These are phyloP conservation scores for Marasmius oreades DNA, from an alignment of 1,284 basidiomycete genomes.

Conservation along the genomic window DNA sequence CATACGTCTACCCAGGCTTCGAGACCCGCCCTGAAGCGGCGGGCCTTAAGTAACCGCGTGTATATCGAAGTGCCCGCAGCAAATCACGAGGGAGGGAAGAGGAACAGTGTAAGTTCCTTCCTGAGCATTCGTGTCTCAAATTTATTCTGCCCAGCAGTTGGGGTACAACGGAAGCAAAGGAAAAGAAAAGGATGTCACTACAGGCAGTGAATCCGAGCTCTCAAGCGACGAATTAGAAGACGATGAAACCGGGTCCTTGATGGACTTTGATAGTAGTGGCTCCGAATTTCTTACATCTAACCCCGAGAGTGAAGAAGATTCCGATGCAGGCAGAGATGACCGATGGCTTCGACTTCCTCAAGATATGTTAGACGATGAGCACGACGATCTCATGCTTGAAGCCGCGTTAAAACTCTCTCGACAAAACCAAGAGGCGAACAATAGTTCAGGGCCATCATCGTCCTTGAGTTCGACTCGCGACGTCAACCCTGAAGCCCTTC, in stretches of 20 bases:
- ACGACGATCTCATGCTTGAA: slow-evolving; percentile 55
- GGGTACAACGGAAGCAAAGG: slow-evolving; percentile 25
- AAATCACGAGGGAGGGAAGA: slow-evolving; percentile 34
- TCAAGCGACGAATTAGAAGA: slow-evolving; percentile 39
- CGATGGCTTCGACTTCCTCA: neutral
- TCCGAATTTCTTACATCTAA: slow-evolving; percentile 54
- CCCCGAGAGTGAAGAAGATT: slow-evolving; percentile 27
- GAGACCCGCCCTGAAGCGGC: slow-evolving; percentile 38
- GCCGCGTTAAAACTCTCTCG: slow-evolving; percentile 56
- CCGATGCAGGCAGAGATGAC: slow-evolving; percentile 11
- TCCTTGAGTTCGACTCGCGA: slow-evolving; percentile 8
- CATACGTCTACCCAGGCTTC: slow-evolving; percentile 1
- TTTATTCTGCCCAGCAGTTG: neutral
- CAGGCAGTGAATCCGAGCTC: slow-evolving; percentile 25
- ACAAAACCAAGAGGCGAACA: slow-evolving; percentile 32
- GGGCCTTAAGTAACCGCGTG: slow-evolving; percentile 33
- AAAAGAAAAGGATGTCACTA: slow-evolving; percentile 34
- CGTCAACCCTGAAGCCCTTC: slow-evolving; percentile 37
- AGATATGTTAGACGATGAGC: slow-evolving; percentile 31
- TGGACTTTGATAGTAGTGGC: slow-evolving; percentile 53
- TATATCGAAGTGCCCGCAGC: slow-evolving; percentile 42
- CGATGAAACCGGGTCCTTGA: slow-evolving; percentile 30
- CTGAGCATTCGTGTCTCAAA: neutral
- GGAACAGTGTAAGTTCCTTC: neutral
- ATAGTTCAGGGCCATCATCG: slow-evolving; percentile 36